Evolutionary conservation across 2,329 filamentous ascomycete genomes (phyloP), one percentile per base, ranked within the genome.

Genomic region (Aspergillus tubingensis): DNA sequence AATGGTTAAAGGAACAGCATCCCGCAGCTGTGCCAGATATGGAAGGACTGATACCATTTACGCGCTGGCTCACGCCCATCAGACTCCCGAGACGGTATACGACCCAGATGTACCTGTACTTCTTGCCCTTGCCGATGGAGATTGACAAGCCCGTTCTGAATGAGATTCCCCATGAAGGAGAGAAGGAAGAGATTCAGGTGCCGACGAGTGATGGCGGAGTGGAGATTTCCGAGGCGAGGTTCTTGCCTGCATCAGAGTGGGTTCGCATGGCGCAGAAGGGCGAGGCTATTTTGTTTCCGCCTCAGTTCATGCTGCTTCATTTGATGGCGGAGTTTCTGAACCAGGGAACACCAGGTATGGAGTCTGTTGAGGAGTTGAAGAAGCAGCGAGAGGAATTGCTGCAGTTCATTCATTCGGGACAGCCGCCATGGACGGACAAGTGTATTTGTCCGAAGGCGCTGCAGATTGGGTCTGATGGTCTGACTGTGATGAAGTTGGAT

Each of bases 81-180:
- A 86, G 85, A 62, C 80, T 89, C 1, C 85, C 87, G 0, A 91
- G 88, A 68, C 85, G 95, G 49, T 99, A 96, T 78, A 91, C 91
- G 0, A 97, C 94, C 0, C 93, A 97, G 73, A 98, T 98, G 94
- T 99, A 98, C 77, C 76, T 98, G 10, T 96, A 96, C 77, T 88
- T 96, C 76, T 83, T 97, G 2, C 92, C 92, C 0, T 77, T 88
- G 10, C 74, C 77, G n/a, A 60, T 71, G 13, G 68, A 75, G 13
- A 64, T 71, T 3, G 72, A 74, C 25, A 70, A 70, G 36, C 63
- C 65, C 2, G 53, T 77, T 2, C 65, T 70, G 68, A 32, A 68
- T 62, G 67, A 76, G 70, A 62, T 77, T 64, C 64, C 74, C 44
- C 52, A 77, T 50, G 65, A 80, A 66, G 72, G 80, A 68, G 70